Evolutionary conservation across 768 basidiomycete species (phyloP).

Genomic region (Cyathus striatus): DNA sequence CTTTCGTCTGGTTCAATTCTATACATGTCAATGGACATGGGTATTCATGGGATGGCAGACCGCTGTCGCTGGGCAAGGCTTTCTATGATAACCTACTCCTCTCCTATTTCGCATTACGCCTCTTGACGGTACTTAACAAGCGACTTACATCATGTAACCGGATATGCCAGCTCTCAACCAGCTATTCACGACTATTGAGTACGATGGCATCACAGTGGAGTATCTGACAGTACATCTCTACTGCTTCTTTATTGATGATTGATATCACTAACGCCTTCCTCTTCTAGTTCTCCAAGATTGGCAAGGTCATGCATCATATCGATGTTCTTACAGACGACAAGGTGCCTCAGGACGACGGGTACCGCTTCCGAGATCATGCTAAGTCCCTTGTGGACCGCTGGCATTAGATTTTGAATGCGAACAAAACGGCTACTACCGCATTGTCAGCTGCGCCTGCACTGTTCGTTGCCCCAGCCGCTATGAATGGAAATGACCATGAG

Average conservation of each 20-base stretch:
- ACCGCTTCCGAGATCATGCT: slow-evolving; percentile 69
- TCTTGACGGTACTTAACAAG: slow-evolving; percentile 38
- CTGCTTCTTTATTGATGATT: background rate
- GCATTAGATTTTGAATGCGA: slow-evolving; percentile 48
- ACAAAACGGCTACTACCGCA: too few relatives aligned
- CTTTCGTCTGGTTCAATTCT: too few relatives aligned
- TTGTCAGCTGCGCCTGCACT: too few relatives aligned
- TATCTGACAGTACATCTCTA: slow-evolving; percentile 47
- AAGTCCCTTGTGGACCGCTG: slow-evolving; percentile 66
- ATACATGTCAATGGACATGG: too few relatives aligned
- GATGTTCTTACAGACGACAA: slow-evolving; percentile 45
- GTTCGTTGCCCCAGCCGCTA: too few relatives aligned
- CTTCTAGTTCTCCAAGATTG: slow-evolving; percentile 74
- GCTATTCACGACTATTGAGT: slow-evolving; percentile 71
- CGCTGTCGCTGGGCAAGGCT: too few relatives aligned
- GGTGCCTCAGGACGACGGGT: slow-evolving; percentile 59
- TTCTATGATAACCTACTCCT: slow-evolving; percentile 62
- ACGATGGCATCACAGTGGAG: slow-evolving; percentile 71
- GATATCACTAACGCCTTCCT: background rate
- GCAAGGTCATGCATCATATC: slow-evolving; percentile 88
- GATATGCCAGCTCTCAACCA: slow-evolving; percentile 73
- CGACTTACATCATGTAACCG: too few relatives aligned
- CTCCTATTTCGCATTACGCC: slow-evolving; percentile 68
- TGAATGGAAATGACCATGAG: too few relatives aligned
- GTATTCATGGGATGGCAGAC: too few relatives aligned